phyloP scores from a whole-genome alignment of 495 filamentous ascomycete species.

The Daldinia decipiens region DNA sequence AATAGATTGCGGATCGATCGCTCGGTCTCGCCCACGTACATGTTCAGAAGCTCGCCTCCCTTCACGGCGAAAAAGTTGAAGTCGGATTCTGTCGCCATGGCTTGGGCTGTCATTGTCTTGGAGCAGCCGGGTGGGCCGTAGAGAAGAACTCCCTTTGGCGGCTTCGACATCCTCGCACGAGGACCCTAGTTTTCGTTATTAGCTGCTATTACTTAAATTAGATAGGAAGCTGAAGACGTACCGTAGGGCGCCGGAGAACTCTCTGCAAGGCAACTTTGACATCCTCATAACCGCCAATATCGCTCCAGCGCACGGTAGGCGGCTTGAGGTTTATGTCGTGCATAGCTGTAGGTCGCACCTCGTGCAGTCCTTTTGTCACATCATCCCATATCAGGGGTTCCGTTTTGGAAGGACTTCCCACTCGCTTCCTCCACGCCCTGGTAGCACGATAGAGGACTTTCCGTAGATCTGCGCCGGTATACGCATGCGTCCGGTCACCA shows the following conservation, averaged over 20 bases:
- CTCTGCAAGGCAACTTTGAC: slow-evolving; percentile 70
- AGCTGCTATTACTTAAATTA: background rate
- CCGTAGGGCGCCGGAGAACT: slow-evolving; percentile 39
- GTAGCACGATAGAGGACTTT: slow-evolving; percentile 57
- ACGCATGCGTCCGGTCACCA: slow-evolving; percentile 64
- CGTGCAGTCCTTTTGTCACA: slow-evolving; percentile 54
- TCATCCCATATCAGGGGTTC: slow-evolving; percentile 52
- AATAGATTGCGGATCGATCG: slow-evolving; percentile 89
- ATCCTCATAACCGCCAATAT: slow-evolving; percentile 88
- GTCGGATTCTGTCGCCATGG: slow-evolving; percentile 88
- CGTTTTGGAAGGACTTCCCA: slow-evolving; percentile 24
- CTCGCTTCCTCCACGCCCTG: slow-evolving; percentile 43
- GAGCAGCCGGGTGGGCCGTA: slow-evolving; percentile 97
- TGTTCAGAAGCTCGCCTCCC: slow-evolving; percentile 94
- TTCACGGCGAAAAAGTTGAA: slow-evolving; percentile 97
- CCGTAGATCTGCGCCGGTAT: slow-evolving; percentile 60
- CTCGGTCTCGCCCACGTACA: slow-evolving; percentile 98
- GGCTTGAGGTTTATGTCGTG: slow-evolving; percentile 88
- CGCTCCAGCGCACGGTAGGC: slow-evolving; percentile 85
- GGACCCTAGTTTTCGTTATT: slow-evolving; percentile 30
- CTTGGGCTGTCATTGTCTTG: slow-evolving; percentile 93
- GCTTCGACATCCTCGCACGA: slow-evolving; percentile 47
- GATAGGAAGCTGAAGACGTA: slow-evolving; percentile 18
- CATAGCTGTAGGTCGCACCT: slow-evolving; percentile 83
- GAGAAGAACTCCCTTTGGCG: slow-evolving; percentile 84